phyloP scores from a whole-genome alignment of 140 eudicot genomes.

The Senecio squalidus region DNA sequence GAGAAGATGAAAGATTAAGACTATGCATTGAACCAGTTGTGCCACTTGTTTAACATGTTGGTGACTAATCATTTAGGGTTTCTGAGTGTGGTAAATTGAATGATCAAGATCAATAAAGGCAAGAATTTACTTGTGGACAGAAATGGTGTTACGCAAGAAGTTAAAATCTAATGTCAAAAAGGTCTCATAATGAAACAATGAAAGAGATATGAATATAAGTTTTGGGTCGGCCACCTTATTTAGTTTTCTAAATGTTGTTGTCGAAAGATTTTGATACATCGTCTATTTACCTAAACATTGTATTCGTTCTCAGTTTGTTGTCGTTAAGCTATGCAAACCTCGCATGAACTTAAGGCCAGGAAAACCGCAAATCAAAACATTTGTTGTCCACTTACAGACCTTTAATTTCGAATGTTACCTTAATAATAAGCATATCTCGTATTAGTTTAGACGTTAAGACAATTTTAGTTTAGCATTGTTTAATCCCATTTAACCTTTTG shows the following conservation, averaged over 20 bases:
- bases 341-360: no score
- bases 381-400: no score
- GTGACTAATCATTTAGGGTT: conserved; percentile 14
- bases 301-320: not conserved
- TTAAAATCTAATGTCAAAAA: conserved; percentile 7
- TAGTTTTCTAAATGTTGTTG: not conserved
- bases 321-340: not conserved
- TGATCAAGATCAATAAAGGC: conserved; percentile 26
- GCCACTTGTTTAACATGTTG: conserved; percentile 31
- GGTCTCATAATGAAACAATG: not conserved
- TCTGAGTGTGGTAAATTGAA: conserved; percentile 19
- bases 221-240: conserved; percentile 24
- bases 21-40: conserved; percentile 25
- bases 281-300: not conserved
- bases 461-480: no score
- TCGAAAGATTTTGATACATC: not conserved
- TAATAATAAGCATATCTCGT: no score
- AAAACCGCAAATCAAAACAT: not conserved
- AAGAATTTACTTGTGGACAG: conserved; percentile 16
- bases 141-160: not conserved
- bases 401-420: no score
- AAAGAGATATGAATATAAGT: conserved; percentile 3
- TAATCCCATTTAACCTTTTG: no score
- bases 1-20: conserved; percentile 2
- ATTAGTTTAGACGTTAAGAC: no score